phyloP scores from a whole-genome alignment of 73 alveolate species.

The Paramecium sexaurelia region DNA sequence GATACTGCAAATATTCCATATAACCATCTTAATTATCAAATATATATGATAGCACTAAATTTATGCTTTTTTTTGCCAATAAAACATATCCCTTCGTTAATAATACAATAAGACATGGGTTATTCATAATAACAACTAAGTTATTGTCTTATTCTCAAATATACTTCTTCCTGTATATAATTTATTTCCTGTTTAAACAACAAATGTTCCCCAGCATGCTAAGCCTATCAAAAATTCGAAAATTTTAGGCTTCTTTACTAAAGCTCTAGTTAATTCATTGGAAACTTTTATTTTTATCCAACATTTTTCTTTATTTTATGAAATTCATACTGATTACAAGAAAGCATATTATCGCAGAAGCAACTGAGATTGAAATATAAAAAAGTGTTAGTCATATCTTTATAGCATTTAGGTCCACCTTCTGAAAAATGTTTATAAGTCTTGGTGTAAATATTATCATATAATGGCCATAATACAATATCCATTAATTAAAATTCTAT shows the following conservation, averaged over 20 bases:
- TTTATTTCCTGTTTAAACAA: conserved; percentile 51
- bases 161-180: conserved; percentile 63
- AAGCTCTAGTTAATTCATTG: conserved; percentile 18
- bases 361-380: conserved; percentile 29
- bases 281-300: not conserved
- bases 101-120: conserved; percentile 65
- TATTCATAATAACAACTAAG: conserved; percentile 64
- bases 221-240: conserved; percentile 34
- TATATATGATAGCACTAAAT: conserved; percentile 51
- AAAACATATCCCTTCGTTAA: conserved; percentile 55
- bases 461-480: not conserved
- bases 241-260: conserved; percentile 25
- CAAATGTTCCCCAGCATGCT: conserved; percentile 52
- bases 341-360: conserved; percentile 10
- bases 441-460: conserved; percentile 60
- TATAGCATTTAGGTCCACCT: conserved; percentile 64
- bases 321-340: conserved; percentile 33
- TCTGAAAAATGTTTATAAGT: conserved; percentile 57
- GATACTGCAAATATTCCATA: conserved; percentile 60
- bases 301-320: not conserved
- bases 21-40: conserved; percentile 59
- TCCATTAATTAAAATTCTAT: conserved; percentile 55
- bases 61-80: conserved; percentile 58
- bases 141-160: not conserved
- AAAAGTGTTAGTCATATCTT: conserved; percentile 6